Conservation (phyloP, 495 filamentous ascomycete genomes). For the Neurospora intermedia region DNA sequence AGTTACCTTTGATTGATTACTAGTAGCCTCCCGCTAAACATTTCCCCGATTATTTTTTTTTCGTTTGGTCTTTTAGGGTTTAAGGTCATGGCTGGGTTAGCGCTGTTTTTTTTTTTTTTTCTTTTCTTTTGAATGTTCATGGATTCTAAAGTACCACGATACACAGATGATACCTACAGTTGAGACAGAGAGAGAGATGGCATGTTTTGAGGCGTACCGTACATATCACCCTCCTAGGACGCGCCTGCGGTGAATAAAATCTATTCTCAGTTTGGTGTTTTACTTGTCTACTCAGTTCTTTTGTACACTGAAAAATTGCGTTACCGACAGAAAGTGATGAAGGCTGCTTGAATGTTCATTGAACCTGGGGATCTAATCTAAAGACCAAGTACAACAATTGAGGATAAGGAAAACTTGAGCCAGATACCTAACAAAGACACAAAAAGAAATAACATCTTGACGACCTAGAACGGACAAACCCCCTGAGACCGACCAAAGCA, state of each 20-base stretch:
- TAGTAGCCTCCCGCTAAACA: slow-evolving; percentile 13
- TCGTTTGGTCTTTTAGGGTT: neutral
- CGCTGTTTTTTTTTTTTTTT: neutral
- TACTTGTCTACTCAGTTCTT: neutral
- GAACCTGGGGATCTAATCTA: neutral
- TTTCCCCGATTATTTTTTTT: neutral
- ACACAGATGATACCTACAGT: neutral
- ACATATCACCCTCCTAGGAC: neutral
- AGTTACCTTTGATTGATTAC: slow-evolving; percentile 65
- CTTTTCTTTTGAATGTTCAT: neutral
- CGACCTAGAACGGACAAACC: too few relatives aligned
- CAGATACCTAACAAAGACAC: too few relatives aligned
- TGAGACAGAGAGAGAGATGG: neutral
- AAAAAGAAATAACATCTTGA: too few relatives aligned
- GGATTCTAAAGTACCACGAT: neutral
- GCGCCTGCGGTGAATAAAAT: neutral
- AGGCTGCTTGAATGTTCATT: neutral
- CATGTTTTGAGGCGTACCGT: neutral
- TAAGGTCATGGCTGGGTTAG: neutral
- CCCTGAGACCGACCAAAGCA: too few relatives aligned
- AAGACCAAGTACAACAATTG: too few relatives aligned
- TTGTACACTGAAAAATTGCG: too few relatives aligned
- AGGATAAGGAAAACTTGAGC: too few relatives aligned
- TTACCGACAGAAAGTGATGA: neutral
- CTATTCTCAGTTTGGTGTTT: neutral